Evolutionary conservation across 345 rosid species (phyloP), one percentile per base, ranked within the genome.

Genomic region (Moricandia arvensis): DNA sequence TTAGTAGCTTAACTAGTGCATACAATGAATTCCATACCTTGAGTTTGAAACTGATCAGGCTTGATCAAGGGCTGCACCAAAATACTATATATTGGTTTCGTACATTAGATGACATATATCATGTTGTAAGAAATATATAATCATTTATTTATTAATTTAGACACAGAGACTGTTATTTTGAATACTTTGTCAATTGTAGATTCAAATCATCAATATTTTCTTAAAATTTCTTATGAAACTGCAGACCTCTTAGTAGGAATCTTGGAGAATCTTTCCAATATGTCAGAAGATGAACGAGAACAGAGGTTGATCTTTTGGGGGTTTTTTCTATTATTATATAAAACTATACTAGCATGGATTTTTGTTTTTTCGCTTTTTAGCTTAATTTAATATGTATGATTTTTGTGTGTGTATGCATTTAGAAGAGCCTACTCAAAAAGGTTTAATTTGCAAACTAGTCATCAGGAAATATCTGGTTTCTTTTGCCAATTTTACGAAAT

Each of bases 371-470:
- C n/a, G 0, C 33, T 2, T 59, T 4, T 26, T 11, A 0, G 0
- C 9, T 27, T 9, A 26, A 66, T 8, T 35, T 33, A 51, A 63
- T 63, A 9, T 13, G 0, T 47, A 21, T 0, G 13, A 15, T 59
- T 0, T 68, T 60, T 37, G 41, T 51, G 26, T 68, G 35, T 75
- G 55, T 21, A 21, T 9, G 5, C 43, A 6, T 45, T 15, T 33
- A 71, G 80, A 60, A 65, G 34, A 13, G 27, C 17, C 3, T 71
- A 71, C 43, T 71, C 80, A 58, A 7, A 24, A 47, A 77, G 72
- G 80, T 77, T 30, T 35, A 66, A 15, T 63, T 41, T 31, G n/a
- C 49, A 43, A 1, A 69, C 21, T 9, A 68, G 8, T 45, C 21
- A 62, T 38, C 7, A 26, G 4, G 5, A 4, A 7, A 27, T n/a